Percentiles rank a stretch among this genome's conserved stretches.
These are phyloP conservation scores for Chlamydomonas sp. DNA, from an alignment of 139 green algal genomes.

Conservation along the genomic window DNA sequence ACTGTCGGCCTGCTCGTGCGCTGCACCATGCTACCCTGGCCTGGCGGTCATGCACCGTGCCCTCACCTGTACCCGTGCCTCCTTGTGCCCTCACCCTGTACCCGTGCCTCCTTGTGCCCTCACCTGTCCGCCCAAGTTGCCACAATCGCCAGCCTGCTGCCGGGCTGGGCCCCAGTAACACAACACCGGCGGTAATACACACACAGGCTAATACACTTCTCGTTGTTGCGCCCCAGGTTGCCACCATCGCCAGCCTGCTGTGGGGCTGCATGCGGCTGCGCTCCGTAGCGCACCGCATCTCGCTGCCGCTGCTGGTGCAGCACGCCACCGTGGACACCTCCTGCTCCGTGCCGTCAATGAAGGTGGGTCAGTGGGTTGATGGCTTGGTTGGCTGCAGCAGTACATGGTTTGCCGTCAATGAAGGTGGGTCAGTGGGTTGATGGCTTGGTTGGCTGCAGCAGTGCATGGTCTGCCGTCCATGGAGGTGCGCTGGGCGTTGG, in stretches of 20 bases:
- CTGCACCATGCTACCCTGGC: too few species aligned
- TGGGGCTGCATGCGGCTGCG: conserved; percentile 1
- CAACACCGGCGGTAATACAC: too few species aligned
- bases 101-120: too few species aligned
- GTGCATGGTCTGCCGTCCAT: not conserved
- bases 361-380: not conserved
- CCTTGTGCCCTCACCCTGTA: too few species aligned
- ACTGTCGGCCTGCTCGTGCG: too few species aligned
- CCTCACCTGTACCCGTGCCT: too few species aligned
- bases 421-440: not conserved
- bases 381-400: not conserved
- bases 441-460: not conserved
- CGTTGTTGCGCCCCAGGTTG: not conserved
- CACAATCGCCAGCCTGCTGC: not conserved
- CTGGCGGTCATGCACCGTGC: too few species aligned
- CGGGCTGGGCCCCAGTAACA: not conserved
- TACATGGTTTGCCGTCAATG: not conserved
- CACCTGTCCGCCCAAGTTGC: too few species aligned
- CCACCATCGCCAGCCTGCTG: conserved; percentile 22
- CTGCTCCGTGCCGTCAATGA: not conserved
- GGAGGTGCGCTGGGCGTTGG: not conserved
- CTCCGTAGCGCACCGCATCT: not conserved
- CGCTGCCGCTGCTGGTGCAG: not conserved
- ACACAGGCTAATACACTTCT: not conserved
- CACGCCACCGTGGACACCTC: conserved; percentile 25